Percentiles rank a stretch among this genome's conserved stretches.
phyloP scores from a whole-genome alignment of 345 rosid species.

The Bretschneidera sinensis region DNA sequence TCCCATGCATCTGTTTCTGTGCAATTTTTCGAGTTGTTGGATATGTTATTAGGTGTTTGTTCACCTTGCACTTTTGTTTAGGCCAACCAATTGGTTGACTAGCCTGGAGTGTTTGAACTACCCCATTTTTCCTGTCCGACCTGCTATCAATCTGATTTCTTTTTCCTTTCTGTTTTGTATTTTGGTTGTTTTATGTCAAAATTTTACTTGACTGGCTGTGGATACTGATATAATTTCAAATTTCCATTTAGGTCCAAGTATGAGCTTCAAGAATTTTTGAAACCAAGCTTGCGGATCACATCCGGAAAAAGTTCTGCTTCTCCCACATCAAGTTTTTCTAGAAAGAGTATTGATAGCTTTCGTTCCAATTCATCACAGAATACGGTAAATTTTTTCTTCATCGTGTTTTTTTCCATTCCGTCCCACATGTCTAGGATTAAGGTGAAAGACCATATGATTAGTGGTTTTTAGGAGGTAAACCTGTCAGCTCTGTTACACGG shows the following conservation, averaged over 20 bases:
- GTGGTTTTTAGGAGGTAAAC: not conserved
- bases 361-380: slow-evolving; percentile 45
- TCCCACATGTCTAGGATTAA: not conserved
- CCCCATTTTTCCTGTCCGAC: too few relatives aligned
- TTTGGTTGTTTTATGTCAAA: too few relatives aligned
- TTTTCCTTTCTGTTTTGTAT: too few relatives aligned
- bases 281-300: slow-evolving; percentile 82
- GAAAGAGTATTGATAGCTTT: slow-evolving; percentile 61
- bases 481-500: too few relatives aligned
- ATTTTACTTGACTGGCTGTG: not conserved
- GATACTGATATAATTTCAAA: slow-evolving; percentile 17
- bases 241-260: slow-evolving; percentile 70
- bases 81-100: not conserved
- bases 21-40: not conserved
- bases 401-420: not conserved
- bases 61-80: not conserved
- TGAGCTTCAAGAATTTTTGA: slow-evolving; percentile 86
- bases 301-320: slow-evolving; percentile 41
- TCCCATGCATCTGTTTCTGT: not conserved
- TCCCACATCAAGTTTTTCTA: slow-evolving; percentile 54
- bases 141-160: too few relatives aligned
- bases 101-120: slow-evolving; percentile 1
- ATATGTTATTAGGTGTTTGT: not conserved
- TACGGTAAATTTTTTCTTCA: slow-evolving; percentile 34
- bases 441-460: slow-evolving; percentile 5